Conservation (phyloP, 1,284 basidiomycete species). For the Termitomyces sp. region DNA sequence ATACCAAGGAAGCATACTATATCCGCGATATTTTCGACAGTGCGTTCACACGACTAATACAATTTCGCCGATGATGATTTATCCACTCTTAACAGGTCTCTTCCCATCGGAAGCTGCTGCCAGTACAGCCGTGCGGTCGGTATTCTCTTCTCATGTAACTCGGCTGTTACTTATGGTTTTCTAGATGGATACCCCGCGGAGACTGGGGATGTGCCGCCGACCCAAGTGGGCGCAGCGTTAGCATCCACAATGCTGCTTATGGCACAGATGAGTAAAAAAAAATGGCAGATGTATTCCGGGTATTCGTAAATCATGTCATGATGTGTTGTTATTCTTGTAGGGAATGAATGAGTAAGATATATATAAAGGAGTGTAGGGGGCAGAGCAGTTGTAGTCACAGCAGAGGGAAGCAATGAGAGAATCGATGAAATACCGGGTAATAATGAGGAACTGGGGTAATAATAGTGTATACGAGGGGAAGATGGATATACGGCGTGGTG, state of each 20-base stretch:
- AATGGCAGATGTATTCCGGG: conserved; percentile 19
- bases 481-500: conserved; percentile 8
- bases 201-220: conserved; percentile 97
- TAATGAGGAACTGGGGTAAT: conserved; percentile 12
- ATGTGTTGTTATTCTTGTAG: conserved; percentile 4
- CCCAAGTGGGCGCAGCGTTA: conserved; percentile 92
- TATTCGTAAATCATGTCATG: conserved; percentile 12
- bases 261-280: conserved; percentile 24
- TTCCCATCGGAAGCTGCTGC: conserved; percentile 89
- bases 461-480: neutral
- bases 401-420: conserved; percentile 7
- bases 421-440: conserved; percentile 8
- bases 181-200: conserved; percentile 85
- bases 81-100: conserved; percentile 40
- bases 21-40: conserved; percentile 94
- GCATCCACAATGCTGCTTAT: conserved; percentile 94
- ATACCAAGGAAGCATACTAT: conserved; percentile 97
- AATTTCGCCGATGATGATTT: conserved; percentile 8
- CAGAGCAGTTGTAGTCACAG: conserved; percentile 16
- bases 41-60: conserved; percentile 25
- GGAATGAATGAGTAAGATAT: conserved; percentile 15
- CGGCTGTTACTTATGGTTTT: conserved; percentile 7
- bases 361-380: conserved; percentile 15
- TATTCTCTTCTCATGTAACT: conserved; percentile 16
- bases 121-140: conserved; percentile 84